Base-by-base conservation (phyloP, 176 grass and related monocot species). In the Carex parvula region DNA sequence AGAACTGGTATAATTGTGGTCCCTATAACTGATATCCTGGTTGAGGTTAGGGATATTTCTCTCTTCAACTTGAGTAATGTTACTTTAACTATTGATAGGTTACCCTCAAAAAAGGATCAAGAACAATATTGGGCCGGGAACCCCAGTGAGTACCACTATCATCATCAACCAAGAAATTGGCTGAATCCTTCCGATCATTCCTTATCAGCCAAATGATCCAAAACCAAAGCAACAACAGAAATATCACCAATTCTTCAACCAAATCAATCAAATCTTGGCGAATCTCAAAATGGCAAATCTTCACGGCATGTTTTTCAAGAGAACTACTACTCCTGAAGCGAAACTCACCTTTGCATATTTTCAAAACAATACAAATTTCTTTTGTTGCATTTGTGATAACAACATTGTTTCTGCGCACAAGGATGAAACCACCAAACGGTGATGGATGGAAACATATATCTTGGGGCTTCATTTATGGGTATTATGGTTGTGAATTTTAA, bases 261-360 rank as follows among this genome's bases (percentile, higher is more conserved):
- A 87, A 90, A 86, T 73, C 84, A 60, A 92, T 80, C 48, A 48
- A 83, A 71, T 81, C 41, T 79, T 63, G 64, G 67, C 81, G 24
- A 24, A 84, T 98, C 76, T 93, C 92, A 76, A 92, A 83, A 80
- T 93, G 89, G 91, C 84, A 91, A 69, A 87, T 91, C 87, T 98
- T 98, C 89, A 95, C 86, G 76, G 88, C 93, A 87, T 95, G 96
- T 74, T 87, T 98, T 74, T 90, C 92, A 83, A 94, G 96, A 84
- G 93, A 98, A 84, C 56, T 90, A 32, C 79, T 98, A 69, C 88
- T 95, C 17, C 61, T 95, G n/a, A 98, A 93, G 83, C 88, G 96
- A 84, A 98, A 98, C 73, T 93, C 88, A 16, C 89, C 90, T 1
- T 62, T 98, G 70, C 96, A 98, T 48, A 90, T 98, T 84, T 98